Conservation (phyloP, 2,329 filamentous ascomycete species). For the Cadophora sp. region DNA sequence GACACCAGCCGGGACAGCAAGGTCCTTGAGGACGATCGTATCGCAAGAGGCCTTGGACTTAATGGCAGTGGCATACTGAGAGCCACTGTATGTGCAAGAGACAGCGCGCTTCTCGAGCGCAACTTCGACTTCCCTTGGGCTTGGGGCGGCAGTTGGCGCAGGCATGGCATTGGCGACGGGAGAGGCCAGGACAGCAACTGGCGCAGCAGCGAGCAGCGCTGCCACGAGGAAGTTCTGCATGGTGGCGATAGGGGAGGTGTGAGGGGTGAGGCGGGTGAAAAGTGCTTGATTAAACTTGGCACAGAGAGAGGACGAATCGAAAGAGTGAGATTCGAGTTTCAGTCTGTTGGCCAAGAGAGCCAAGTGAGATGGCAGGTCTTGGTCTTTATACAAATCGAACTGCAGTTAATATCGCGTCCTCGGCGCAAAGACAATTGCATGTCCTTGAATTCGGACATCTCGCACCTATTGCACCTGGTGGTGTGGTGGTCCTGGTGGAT, state of each 20-base stretch:
- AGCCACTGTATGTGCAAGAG: conserved; percentile 19
- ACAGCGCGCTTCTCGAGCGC: conserved; percentile 22
- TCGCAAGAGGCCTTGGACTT: conserved; percentile 20
- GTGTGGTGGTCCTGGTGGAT: background rate
- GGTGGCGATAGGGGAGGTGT: background rate
- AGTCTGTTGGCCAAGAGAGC: conserved; percentile 5
- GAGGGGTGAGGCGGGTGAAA: background rate
- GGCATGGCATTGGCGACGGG: conserved; percentile 17
- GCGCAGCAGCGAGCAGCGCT: conserved; percentile 12
- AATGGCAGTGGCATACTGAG: conserved; percentile 17
- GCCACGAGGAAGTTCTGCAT: conserved; percentile 9
- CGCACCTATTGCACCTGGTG: background rate
- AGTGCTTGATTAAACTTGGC: conserved; percentile 13
- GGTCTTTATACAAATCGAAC: conserved; percentile 6
- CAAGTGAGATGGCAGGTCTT: conserved; percentile 1
- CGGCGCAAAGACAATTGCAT: background rate
- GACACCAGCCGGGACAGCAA: conserved; percentile 18
- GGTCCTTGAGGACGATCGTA: conserved; percentile 13
- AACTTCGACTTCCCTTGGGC: conserved; percentile 14
- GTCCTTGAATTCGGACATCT: background rate
- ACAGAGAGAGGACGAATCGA: background rate
- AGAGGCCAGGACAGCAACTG: conserved; percentile 10
- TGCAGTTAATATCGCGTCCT: background rate
- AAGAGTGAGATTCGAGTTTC: conserved; percentile 2
- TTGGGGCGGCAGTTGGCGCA: conserved; percentile 15